Conservation (phyloP, 1,139 yeast species). For the Arxiozyma slooffiae region DNA sequence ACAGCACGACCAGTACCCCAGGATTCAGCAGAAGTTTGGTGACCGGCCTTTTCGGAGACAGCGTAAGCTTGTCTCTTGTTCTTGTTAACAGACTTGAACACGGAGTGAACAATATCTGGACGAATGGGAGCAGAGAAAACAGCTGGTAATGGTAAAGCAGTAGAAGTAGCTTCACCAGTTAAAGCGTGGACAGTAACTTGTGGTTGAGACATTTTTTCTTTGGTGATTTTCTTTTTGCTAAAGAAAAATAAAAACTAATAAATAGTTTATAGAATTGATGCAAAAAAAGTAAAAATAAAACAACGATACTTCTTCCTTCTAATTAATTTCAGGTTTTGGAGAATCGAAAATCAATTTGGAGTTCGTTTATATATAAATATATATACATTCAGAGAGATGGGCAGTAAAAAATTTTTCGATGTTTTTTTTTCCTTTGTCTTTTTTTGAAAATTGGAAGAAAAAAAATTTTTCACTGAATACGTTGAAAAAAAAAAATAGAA, state of each 20-base stretch:
- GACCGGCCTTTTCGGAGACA: constrained; percentile 98
- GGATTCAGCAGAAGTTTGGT: constrained; percentile 99
- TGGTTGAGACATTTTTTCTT: constrained; percentile 70
- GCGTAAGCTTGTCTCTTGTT: constrained; percentile 99
- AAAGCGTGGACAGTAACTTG: constrained; percentile 92
- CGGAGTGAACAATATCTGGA: constrained; percentile 98
- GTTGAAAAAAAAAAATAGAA: too few relatives aligned
- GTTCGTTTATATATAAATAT: too few relatives aligned
- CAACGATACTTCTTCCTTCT: too few relatives aligned
- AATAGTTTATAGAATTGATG: neutral
- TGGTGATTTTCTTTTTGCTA: constrained; percentile 7
- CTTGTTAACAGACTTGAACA: constrained; percentile 97
- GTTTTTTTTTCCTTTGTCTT: too few relatives aligned
- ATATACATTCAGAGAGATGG: too few relatives aligned
- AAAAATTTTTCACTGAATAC: too few relatives aligned
- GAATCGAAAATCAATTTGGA: too few relatives aligned
- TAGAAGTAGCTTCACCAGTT: constrained; percentile 76
- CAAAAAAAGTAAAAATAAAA: neutral
- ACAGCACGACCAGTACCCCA: constrained; percentile 99
- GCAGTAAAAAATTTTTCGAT: too few relatives aligned
- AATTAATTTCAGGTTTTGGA: too few relatives aligned
- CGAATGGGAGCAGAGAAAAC: constrained; percentile 99
- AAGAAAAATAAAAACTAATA: neutral
- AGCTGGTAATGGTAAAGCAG: constrained; percentile 91
- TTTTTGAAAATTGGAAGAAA: too few relatives aligned